phyloP scores from a whole-genome alignment of 2,329 filamentous ascomycete species.

The Davidsoniella eucalypti region DNA sequence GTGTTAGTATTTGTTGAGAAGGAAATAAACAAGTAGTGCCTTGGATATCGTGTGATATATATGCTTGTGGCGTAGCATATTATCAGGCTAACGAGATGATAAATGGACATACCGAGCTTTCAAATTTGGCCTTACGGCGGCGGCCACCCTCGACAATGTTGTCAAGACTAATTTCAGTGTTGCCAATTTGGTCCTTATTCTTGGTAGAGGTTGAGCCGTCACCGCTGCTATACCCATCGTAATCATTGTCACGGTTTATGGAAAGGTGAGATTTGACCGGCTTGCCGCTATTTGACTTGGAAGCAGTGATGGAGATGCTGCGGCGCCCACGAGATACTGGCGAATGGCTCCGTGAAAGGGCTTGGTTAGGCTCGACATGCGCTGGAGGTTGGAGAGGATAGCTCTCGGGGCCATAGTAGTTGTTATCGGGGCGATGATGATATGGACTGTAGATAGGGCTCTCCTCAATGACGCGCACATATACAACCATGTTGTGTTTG shows the following conservation, averaged over 20 bases:
- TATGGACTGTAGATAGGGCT: conserved; percentile 10
- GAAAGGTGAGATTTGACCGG: conserved; percentile 45
- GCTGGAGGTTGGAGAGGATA: conserved; percentile 31
- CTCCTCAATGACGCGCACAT: conserved; percentile 68
- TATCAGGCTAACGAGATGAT: conserved; percentile 1
- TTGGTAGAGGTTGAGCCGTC: conserved; percentile 65
- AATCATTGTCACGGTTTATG: conserved; percentile 35
- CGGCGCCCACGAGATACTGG: conserved; percentile 51
- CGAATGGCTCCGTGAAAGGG: conserved; percentile 53
- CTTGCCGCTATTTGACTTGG: conserved; percentile 29
- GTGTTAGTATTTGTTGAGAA: conserved; percentile 18
- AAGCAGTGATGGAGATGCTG: conserved; percentile 53
- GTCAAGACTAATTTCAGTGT: conserved; percentile 92
- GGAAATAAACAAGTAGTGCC: background rate
- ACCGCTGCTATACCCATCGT: conserved; percentile 75
- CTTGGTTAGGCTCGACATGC: conserved; percentile 37
- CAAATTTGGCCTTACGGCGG: conserved; percentile 84
- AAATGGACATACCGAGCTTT: conserved; percentile 70
- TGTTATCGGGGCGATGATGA: conserved; percentile 2
- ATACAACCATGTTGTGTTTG: conserved; percentile 77
- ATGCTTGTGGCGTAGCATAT: background rate
- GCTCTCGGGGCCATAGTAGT: conserved; percentile 36
- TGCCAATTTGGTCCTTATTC: conserved; percentile 72
- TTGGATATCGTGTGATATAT: background rate
- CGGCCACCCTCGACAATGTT: conserved; percentile 96